Conservation (phyloP, 257 asterid genomes). For the Nicotiana tomentosiformis region DNA sequence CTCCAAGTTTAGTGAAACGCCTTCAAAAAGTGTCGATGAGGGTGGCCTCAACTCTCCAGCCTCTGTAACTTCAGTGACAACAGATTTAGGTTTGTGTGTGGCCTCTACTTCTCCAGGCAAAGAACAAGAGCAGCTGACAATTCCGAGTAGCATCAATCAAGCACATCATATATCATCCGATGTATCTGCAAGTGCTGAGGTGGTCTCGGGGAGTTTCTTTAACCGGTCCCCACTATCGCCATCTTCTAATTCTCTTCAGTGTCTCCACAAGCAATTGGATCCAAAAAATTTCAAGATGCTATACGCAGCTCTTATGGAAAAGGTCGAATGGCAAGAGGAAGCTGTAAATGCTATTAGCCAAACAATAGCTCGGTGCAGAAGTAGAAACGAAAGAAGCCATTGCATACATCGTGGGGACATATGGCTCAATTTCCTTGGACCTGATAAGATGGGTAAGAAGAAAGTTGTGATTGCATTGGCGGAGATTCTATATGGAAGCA, state of each 20-base stretch:
- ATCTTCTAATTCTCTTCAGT: slow-evolving; percentile 15
- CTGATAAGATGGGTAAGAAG: slow-evolving; percentile 61
- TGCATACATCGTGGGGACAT: slow-evolving; percentile 35
- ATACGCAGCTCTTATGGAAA: slow-evolving; percentile 41
- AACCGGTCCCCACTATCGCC: slow-evolving; percentile 19
- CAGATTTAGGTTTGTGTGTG: slow-evolving; percentile 49
- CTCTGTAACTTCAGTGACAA: slow-evolving; percentile 57
- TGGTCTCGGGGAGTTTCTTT: slow-evolving; percentile 9
- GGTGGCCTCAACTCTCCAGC: slow-evolving; percentile 38
- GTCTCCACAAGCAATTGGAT: slow-evolving; percentile 13
- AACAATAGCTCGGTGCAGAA: slow-evolving; percentile 31
- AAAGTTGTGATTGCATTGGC: slow-evolving; percentile 52
- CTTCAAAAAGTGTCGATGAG: slow-evolving; percentile 18
- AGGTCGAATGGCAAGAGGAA: slow-evolving; percentile 59
- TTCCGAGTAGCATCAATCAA: slow-evolving; percentile 3
- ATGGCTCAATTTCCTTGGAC: slow-evolving; percentile 69
- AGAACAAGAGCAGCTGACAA: slow-evolving; percentile 22
- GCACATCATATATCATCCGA: slow-evolving; percentile 14
- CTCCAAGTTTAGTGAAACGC: slow-evolving; percentile 23
- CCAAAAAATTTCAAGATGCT: slow-evolving; percentile 50
- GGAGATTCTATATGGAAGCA: slow-evolving; percentile 50
- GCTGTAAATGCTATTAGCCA: slow-evolving; percentile 46
- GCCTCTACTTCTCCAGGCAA: slow-evolving; percentile 24
- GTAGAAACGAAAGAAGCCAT: slow-evolving; percentile 10
- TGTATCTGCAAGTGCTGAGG: slow-evolving; percentile 5